Evolutionary conservation across 805 yeast genomes (phyloP).

Genomic region (Kockiozyma suomiensis): DNA sequence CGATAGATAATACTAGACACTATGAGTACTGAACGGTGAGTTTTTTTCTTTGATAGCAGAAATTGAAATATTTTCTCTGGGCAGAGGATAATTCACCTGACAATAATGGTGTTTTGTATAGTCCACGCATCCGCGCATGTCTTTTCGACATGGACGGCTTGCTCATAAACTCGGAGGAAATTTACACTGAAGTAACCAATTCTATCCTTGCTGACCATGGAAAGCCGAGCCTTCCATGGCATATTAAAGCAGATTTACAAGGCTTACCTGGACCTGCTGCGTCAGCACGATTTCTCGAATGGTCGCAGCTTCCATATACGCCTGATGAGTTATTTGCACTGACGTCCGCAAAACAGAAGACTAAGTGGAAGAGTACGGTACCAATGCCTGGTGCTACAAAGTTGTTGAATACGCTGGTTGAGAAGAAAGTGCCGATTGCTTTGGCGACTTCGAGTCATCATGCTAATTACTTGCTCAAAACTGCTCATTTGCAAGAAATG

Average conservation of each 20-base stretch:
- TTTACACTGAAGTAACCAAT: slow-evolving; percentile 79
- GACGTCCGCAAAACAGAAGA: slow-evolving; percentile 56
- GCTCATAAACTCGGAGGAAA: slow-evolving; percentile 85
- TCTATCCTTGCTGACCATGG: slow-evolving; percentile 67
- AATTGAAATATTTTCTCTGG: too few species aligned
- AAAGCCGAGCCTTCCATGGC: slow-evolving; percentile 87
- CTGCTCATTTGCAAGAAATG: slow-evolving; percentile 64
- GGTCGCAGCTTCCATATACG: slow-evolving; percentile 67
- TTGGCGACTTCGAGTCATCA: slow-evolving; percentile 83
- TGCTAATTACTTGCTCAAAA: slow-evolving; percentile 67
- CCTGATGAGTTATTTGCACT: slow-evolving; percentile 62
- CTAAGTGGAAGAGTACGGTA: slow-evolving; percentile 62
- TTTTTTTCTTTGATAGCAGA: too few species aligned
- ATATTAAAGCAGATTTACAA: slow-evolving; percentile 80
- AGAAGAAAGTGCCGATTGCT: slow-evolving; percentile 71
- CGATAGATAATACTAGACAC: too few species aligned
- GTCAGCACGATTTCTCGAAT: slow-evolving; percentile 55
- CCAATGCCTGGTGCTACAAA: slow-evolving; percentile 87
- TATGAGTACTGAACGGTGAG: too few species aligned
- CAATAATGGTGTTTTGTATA: neutral
- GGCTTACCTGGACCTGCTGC: slow-evolving; percentile 82
- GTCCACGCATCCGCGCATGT: slow-evolving; percentile 17
- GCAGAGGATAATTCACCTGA: too few species aligned
- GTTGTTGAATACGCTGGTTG: slow-evolving; percentile 57
- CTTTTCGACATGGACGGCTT: slow-evolving; percentile 88